Conservation (phyloP, 345 rosid species). For the Pugionium cornutum region DNA sequence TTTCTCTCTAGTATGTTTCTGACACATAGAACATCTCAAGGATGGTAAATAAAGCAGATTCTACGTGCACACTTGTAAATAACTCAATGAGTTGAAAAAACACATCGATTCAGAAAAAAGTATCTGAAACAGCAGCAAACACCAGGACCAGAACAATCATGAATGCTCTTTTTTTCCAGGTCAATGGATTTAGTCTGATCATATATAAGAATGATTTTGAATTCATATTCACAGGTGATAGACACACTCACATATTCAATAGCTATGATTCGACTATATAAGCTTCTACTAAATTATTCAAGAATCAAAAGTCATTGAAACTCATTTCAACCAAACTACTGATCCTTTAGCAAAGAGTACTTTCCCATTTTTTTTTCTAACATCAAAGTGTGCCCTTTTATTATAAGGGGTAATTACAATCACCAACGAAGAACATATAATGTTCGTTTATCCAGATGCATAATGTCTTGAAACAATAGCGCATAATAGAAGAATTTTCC, state of each 20-base stretch:
- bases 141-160: conserved; percentile 9
- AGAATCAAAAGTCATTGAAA: conserved; percentile 9
- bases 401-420: neutral
- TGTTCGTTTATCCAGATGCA: neutral
- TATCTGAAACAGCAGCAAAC: neutral
- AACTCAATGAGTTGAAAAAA: neutral
- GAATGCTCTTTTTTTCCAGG: neutral
- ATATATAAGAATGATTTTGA: conserved; percentile 1
- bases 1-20: conserved; percentile 66
- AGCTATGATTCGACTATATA: neutral
- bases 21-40: conserved; percentile 18
- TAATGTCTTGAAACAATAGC: neutral
- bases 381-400: conserved; percentile 6
- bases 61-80: neutral
- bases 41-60: conserved; percentile 15
- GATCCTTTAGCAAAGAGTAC: neutral
- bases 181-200: neutral
- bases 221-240: conserved; percentile 9
- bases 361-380: neutral
- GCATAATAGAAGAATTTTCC: neutral
- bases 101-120: neutral
- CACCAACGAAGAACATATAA: neutral
- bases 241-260: neutral
- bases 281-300: neutral
- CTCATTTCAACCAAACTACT: conserved; percentile 13